Evolutionary conservation across 225 moss, liverwort and hornwort genomes (phyloP).

Genomic region (Pleurozium schreberi): DNA sequence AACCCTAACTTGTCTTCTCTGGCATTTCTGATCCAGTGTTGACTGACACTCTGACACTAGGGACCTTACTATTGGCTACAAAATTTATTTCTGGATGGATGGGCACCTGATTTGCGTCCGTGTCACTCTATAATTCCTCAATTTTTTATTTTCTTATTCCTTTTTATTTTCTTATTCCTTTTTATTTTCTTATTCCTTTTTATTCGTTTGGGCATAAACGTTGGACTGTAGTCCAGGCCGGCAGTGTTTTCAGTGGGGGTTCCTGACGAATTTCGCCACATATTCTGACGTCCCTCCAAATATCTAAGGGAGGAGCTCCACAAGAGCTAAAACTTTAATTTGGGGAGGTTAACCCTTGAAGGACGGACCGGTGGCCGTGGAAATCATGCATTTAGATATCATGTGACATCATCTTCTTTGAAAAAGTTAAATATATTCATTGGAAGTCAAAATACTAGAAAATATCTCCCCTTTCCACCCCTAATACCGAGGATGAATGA

Average conservation of each 20-base stretch:
- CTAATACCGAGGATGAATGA: no score
- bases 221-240: not conserved
- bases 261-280: not conserved
- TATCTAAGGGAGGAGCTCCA: not conserved
- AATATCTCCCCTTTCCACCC: no score
- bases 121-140: not conserved
- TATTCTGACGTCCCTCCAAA: not conserved
- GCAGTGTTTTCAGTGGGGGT: not conserved
- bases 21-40: not conserved
- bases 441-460: no score
- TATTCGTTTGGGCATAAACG: not conserved
- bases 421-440: no score
- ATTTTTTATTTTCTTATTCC: not conserved
- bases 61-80: not conserved
- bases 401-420: no score
- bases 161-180: not conserved
- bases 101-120: not conserved
- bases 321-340: not conserved
- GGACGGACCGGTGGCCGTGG: no score
- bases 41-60: not conserved
- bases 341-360: not conserved
- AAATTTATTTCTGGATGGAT: not conserved
- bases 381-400: no score
- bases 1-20: conserved; percentile 10
- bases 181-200: not conserved